phyloP scores from a whole-genome alignment of 2,329 filamentous ascomycete species.

The Pseudopithomyces chartarum region DNA sequence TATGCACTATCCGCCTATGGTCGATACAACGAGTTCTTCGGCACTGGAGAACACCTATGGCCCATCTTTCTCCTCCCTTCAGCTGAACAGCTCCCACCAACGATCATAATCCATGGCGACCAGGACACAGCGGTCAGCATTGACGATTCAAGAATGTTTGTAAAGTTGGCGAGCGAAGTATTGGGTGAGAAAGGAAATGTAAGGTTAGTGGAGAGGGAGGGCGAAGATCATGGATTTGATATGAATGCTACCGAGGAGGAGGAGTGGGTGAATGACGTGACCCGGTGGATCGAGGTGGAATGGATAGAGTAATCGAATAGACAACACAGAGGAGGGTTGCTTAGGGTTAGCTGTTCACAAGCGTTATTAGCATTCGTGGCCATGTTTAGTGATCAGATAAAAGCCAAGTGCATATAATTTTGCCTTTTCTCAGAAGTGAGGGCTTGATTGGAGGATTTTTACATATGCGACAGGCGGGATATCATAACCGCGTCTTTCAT shows the following conservation, averaged over 20 bases:
- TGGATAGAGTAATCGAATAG: constrained; percentile 24
- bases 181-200: constrained; percentile 21
- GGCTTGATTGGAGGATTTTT: no score
- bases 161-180: constrained; percentile 23
- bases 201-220: constrained; percentile 21
- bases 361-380: no score
- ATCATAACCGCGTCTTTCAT: not conserved
- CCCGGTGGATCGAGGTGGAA: constrained; percentile 31
- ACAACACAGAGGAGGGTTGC: no score
- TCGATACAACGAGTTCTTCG: constrained; percentile 35
- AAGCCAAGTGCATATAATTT: no score
- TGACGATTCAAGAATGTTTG: constrained; percentile 31
- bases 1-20: constrained; percentile 23
- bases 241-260: constrained; percentile 28
- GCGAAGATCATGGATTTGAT: constrained; percentile 42
- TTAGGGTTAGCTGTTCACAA: no score
- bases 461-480: not conserved
- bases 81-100: constrained; percentile 31
- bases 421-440: no score
- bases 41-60: constrained; percentile 27
- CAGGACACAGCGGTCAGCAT: constrained; percentile 34
- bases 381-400: no score
- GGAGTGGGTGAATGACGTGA: constrained; percentile 35
- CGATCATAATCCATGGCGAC: constrained; percentile 38
- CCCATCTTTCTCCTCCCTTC: constrained; percentile 31